A percentile compares a stretch with the other conserved stretches of the same genome.
Evolutionary conservation across 116 monocot species (phyloP).

Genomic region (Posidonia oceanica): DNA sequence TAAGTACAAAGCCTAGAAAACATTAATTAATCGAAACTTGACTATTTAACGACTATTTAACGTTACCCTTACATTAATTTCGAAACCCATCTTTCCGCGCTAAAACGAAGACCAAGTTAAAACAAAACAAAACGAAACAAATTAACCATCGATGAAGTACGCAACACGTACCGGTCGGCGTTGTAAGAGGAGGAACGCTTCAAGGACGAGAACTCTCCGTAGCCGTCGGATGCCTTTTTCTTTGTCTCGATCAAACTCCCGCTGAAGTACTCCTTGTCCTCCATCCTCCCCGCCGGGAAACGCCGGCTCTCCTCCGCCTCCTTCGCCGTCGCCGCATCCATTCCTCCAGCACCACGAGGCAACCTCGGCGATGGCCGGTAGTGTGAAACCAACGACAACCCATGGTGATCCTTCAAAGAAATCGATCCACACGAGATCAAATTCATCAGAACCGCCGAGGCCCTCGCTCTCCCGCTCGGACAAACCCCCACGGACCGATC

Average conservation of each 20-base stretch:
- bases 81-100: not conserved
- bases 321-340: not conserved
- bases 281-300: slow-evolving; percentile 11
- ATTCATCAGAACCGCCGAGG: slow-evolving; percentile 75
- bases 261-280: slow-evolving; percentile 77
- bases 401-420: slow-evolving; percentile 32
- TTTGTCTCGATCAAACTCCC: slow-evolving; percentile 70
- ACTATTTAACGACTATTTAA: too few species aligned
- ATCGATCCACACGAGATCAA: slow-evolving; percentile 78
- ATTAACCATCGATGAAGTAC: not conserved
- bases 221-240: slow-evolving; percentile 13
- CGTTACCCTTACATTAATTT: not conserved
- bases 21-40: too few species aligned
- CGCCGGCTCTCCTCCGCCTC: slow-evolving; percentile 2
- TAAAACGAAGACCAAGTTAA: not conserved
- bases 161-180: slow-evolving; percentile 43
- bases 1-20: not conserved
- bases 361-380: slow-evolving; percentile 16
- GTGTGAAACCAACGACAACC: slow-evolving; percentile 15
- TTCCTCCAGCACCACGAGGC: slow-evolving; percentile 9
- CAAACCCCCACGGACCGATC: slow-evolving; percentile 12
- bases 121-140: not conserved
- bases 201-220: slow-evolving; percentile 15
- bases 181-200: slow-evolving; percentile 72
- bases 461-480: slow-evolving; percentile 37